These are phyloP conservation scores for Nicotiana knightiana DNA, from an alignment of 257 asterid species.

Conservation along the genomic window DNA sequence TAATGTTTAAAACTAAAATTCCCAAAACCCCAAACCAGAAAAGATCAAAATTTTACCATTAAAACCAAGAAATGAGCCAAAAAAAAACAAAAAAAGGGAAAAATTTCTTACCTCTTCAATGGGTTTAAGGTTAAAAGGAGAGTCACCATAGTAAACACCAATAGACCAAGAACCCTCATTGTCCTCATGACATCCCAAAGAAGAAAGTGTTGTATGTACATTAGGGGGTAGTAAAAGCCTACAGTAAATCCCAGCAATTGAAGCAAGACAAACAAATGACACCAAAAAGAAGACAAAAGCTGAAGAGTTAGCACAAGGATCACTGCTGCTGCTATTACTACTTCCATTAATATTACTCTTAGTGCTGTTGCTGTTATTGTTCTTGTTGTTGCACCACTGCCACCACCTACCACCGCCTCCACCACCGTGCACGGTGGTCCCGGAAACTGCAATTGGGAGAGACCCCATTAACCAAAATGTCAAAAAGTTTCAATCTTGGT, in stretches of 20 bases:
- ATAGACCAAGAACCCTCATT: conserved; percentile 93
- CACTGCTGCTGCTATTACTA: not conserved
- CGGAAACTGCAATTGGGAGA: conserved; percentile 18
- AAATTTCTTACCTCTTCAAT: conserved; percentile 63
- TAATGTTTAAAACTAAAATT: not conserved
- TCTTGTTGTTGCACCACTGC: conserved; percentile 12
- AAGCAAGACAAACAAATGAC: conserved; percentile 57
- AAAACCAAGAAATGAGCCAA: not conserved
- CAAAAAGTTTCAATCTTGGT: not conserved
- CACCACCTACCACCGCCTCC: conserved; percentile 14
- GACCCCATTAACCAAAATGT: conserved; percentile 23
- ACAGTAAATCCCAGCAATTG: conserved; percentile 59
- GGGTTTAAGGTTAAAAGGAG: conserved; percentile 88
- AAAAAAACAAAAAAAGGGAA: not conserved
- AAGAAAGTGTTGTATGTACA: conserved; percentile 49
- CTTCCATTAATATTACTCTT: conserved; percentile 5
- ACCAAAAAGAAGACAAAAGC: conserved; percentile 54
- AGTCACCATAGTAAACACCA: conserved; percentile 84
- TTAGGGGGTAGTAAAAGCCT: conserved; percentile 51
- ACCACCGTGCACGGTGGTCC: conserved; percentile 11
- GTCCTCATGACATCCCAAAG: conserved; percentile 64
- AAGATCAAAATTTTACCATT: not conserved
- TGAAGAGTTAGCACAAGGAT: conserved; percentile 23
- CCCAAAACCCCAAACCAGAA: not conserved
- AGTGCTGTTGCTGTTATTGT: not conserved